Percentiles rank a stretch among this genome's conserved stretches.
Conservation (phyloP, 257 asterid species). For the Buddleja alternifolia region DNA sequence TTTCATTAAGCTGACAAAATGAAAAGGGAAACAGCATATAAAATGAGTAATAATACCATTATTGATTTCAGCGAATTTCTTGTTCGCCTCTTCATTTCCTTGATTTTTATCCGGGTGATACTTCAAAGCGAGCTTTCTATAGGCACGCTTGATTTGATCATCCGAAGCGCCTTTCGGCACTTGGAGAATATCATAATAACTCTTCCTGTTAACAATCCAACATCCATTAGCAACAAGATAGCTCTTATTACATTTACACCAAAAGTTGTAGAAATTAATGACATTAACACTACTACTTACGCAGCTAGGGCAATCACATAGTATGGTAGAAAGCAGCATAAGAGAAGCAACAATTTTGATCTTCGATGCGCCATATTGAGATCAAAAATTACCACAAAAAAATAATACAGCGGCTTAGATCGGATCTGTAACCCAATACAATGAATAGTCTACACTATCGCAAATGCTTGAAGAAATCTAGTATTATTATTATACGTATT, state of each 20-base stretch:
- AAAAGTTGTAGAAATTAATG: background rate
- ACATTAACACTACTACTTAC: slow-evolving; percentile 46
- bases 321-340: slow-evolving; percentile 53
- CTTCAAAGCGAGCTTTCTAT: slow-evolving; percentile 89
- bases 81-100: slow-evolving; percentile 92
- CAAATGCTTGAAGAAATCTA: background rate
- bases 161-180: slow-evolving; percentile 82
- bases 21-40: background rate
- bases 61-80: slow-evolving; percentile 89
- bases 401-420: slow-evolving; percentile 38
- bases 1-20: background rate
- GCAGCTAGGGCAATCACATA: slow-evolving; percentile 71
- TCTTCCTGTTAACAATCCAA: slow-evolving; percentile 55
- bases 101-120: slow-evolving; percentile 93
- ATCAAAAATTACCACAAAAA: slow-evolving; percentile 34
- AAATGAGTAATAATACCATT: slow-evolving; percentile 57
- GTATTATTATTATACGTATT: background rate
- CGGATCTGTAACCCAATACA: slow-evolving; percentile 34
- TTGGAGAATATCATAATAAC: slow-evolving; percentile 82
- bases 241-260: background rate
- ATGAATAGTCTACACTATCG: background rate
- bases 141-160: slow-evolving; percentile 91
- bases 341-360: slow-evolving; percentile 53
- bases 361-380: slow-evolving; percentile 71
- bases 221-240: slow-evolving; percentile 4